Conservation (phyloP, 805 yeast species). For the Metschnikowia baotianmanensis region DNA sequence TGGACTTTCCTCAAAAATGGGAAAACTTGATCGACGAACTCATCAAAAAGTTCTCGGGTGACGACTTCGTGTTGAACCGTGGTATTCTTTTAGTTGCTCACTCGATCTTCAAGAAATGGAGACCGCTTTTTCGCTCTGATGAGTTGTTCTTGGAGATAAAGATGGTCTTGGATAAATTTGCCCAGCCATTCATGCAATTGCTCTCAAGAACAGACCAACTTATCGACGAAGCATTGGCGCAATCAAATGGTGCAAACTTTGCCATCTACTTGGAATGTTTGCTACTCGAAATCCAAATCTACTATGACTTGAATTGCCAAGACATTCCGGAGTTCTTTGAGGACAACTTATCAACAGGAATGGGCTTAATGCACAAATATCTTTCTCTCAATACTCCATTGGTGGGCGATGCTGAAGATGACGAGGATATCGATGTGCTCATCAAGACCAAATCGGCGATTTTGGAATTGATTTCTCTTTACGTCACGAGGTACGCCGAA, state of each 20-base stretch:
- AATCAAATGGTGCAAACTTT: constrained; percentile 49
- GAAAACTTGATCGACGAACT: constrained; percentile 69
- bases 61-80: constrained; percentile 71
- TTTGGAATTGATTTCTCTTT: constrained; percentile 80
- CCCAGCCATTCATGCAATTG: constrained; percentile 71
- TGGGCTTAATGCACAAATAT: constrained; percentile 81
- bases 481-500: constrained; percentile 89
- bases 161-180: constrained; percentile 80
- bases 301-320: constrained; percentile 93
- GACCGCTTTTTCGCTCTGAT: constrained; percentile 90
- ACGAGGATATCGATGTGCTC: constrained; percentile 64
- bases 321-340: constrained; percentile 98
- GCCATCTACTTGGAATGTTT: constrained; percentile 65
- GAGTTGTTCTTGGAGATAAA: constrained; percentile 84
- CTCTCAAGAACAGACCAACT: constrained; percentile 64
- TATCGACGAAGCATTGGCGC: constrained; percentile 45
- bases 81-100: constrained; percentile 92
- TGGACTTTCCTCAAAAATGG: constrained; percentile 95
- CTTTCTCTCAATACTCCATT: constrained; percentile 56
- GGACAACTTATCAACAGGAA: constrained; percentile 74
- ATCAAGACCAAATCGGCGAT: constrained; percentile 77
- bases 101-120: constrained; percentile 94
- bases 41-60: constrained; percentile 58
- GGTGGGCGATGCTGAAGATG: constrained; percentile 52
- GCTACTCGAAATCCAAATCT: constrained; percentile 71